Base-by-base conservation (phyloP, 2,329 filamentous ascomycete species). In the Aspergillus persii region DNA sequence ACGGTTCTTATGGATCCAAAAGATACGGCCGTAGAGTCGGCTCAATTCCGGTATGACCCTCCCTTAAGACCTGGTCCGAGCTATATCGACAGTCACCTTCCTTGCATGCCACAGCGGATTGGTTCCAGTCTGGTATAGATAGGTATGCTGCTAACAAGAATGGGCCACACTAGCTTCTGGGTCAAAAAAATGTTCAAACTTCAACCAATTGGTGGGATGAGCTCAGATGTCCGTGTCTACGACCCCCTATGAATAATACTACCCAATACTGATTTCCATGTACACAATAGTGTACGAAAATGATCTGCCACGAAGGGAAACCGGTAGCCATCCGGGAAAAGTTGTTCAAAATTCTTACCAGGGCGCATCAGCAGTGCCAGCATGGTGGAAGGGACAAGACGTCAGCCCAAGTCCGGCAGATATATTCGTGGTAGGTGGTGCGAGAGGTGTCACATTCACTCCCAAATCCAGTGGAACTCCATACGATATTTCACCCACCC, bases 161-260 rank as follows among this genome's bases (percentile, higher is more conserved):
- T 23, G 6, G 27, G 18, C 50, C 54, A 55, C 60, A 30, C 23
- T 33, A 81, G 80, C 50, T 82, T 82, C 61, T 82, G 80, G 80
- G 80, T 80, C 27, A 82, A 82, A 64, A 82, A 82, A 65, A 82
- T 82, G 80, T 82, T 82, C 65, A 78, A 77, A 54, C 72, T 82
- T 47, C 73, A 78, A 57, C 68, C 74, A 39, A 68, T 74, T 48
- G 78, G 78, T 23, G 66, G 69, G 31, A 73, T 71, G 53, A 68
- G 70, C 54, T 68, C 72, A 46, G 71, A 77, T 65, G 78, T 80
- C 65, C 59, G 77, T 68, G 60, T 55, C 36, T n/a, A 29, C 27
- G 52, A 49, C 15, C 27, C 3, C 29, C 27, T 3, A 15, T 56
- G 30, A 63, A 44, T 8, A 8, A 7, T 8, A 18, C n/a, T 11